Conservation (phyloP, 345 rosid species). For the Noccaea caerulescens region DNA sequence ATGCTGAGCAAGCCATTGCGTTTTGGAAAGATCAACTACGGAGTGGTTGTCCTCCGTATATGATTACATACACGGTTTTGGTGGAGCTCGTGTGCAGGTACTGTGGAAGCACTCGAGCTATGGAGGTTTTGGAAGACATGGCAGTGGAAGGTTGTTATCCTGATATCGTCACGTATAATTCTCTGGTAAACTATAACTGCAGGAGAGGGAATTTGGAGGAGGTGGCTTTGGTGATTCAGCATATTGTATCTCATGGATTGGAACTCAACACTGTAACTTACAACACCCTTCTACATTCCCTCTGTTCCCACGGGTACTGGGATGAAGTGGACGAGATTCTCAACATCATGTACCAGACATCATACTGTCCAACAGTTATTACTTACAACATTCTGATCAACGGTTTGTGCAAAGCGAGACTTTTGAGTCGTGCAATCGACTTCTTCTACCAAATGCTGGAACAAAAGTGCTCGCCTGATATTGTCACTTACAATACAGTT, state of each 20-base stretch:
- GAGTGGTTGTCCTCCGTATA: slow-evolving; percentile 74
- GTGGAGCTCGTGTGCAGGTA: slow-evolving; percentile 77
- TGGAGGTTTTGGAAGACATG: slow-evolving; percentile 84
- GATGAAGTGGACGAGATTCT: slow-evolving; percentile 74
- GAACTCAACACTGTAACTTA: slow-evolving; percentile 70
- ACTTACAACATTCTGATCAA: slow-evolving; percentile 85
- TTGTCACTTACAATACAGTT: slow-evolving; percentile 78
- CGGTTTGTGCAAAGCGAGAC: slow-evolving; percentile 74
- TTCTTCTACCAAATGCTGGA: slow-evolving; percentile 67
- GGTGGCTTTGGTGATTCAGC: slow-evolving; percentile 56
- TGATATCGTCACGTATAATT: slow-evolving; percentile 73
- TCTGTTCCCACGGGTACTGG: slow-evolving; percentile 66
- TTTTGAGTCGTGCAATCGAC: slow-evolving; percentile 66
- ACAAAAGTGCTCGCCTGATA: slow-evolving; percentile 59
- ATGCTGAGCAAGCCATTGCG: slow-evolving; percentile 59
- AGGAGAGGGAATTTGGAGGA: slow-evolving; percentile 65
- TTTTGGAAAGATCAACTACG: slow-evolving; percentile 75
- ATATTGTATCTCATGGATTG: slow-evolving; percentile 62
- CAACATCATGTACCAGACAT: slow-evolving; percentile 57
- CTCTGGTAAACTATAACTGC: slow-evolving; percentile 64
- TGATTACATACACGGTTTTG: slow-evolving; percentile 70
- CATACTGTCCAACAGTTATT: slow-evolving; percentile 59
- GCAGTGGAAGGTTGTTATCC: slow-evolving; percentile 77
- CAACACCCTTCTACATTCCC: slow-evolving; percentile 77
- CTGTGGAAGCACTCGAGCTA: slow-evolving; percentile 66